These are phyloP conservation scores for Scheffersomyces ergatensis DNA, from an alignment of 805 yeast genomes.

Conservation along the genomic window DNA sequence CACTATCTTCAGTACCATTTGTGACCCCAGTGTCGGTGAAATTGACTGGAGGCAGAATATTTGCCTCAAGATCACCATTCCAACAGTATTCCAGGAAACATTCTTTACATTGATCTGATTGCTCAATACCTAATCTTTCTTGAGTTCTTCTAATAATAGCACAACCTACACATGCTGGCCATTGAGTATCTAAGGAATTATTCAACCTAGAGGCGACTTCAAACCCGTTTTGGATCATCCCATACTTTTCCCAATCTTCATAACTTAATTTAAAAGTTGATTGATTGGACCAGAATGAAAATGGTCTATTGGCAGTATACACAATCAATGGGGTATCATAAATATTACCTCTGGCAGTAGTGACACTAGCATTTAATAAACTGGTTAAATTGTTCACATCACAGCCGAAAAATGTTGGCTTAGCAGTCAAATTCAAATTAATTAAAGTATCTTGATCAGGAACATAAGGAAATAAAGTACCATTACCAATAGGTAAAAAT, in stretches of 20 bases:
- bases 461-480: constrained; percentile 74
- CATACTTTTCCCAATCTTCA: constrained; percentile 50
- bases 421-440: constrained; percentile 57
- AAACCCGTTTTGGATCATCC: constrained; percentile 72
- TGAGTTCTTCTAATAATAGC: constrained; percentile 78
- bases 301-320: constrained; percentile 74
- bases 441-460: constrained; percentile 67
- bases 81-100: constrained; percentile 80
- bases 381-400: constrained; percentile 60
- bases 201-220: constrained; percentile 66
- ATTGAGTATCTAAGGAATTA: constrained; percentile 63
- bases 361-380: constrained; percentile 21
- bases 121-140: constrained; percentile 60
- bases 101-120: constrained; percentile 64
- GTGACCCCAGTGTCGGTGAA: constrained; percentile 20
- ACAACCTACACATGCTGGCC: constrained; percentile 77
- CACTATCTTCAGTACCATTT: constrained; percentile 11
- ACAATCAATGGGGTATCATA: constrained; percentile 70
- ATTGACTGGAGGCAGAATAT: constrained; percentile 13
- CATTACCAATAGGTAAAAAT: constrained; percentile 44
- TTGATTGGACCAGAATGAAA: constrained; percentile 64
- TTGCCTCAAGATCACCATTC: constrained; percentile 47
- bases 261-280: constrained; percentile 70
- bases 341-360: constrained; percentile 12
- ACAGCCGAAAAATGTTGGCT: constrained; percentile 85